Evolutionary conservation across 306 rosid genomes (phyloP).

Genomic region (Begonia peltatifolia): DNA sequence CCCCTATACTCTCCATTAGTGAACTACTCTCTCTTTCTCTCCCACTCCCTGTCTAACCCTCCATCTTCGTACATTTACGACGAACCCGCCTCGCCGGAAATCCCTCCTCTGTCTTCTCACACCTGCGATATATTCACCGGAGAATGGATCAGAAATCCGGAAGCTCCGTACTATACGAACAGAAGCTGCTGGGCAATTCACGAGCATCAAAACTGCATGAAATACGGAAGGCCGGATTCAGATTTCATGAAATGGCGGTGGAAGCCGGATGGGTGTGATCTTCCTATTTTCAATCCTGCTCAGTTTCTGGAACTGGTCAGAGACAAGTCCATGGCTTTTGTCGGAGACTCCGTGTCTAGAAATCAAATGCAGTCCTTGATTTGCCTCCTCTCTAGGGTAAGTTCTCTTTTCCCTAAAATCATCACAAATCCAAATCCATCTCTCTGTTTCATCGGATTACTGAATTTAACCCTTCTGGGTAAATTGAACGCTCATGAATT

Average conservation of each 20-base stretch:
- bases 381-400: conserved; percentile 52
- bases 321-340: conserved; percentile 69
- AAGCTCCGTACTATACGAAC: conserved; percentile 48
- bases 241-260: conserved; percentile 75
- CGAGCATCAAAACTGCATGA: conserved; percentile 69
- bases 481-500: too few relatives aligned
- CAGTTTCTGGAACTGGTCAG: conserved; percentile 50
- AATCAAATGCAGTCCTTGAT: conserved; percentile 76
- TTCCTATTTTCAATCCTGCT: conserved; percentile 54
- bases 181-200: conserved; percentile 41
- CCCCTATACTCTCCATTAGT: conserved; percentile 38
- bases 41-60: conserved; percentile 5
- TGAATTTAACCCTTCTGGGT: too few relatives aligned
- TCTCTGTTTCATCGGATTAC: too few relatives aligned
- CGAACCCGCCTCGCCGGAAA: conserved; percentile 3
- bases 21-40: conserved; percentile 19
- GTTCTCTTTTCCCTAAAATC: background rate
- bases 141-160: conserved; percentile 44
- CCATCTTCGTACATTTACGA: conserved; percentile 17
- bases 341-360: conserved; percentile 79
- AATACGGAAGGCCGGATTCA: conserved; percentile 57
- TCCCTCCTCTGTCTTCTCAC: conserved; percentile 11
- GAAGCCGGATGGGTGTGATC: conserved; percentile 75
- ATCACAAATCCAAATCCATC: too few relatives aligned
- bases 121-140: conserved; percentile 56